phyloP scores from a whole-genome alignment of 805 yeast species.

The Candida chilensis region DNA sequence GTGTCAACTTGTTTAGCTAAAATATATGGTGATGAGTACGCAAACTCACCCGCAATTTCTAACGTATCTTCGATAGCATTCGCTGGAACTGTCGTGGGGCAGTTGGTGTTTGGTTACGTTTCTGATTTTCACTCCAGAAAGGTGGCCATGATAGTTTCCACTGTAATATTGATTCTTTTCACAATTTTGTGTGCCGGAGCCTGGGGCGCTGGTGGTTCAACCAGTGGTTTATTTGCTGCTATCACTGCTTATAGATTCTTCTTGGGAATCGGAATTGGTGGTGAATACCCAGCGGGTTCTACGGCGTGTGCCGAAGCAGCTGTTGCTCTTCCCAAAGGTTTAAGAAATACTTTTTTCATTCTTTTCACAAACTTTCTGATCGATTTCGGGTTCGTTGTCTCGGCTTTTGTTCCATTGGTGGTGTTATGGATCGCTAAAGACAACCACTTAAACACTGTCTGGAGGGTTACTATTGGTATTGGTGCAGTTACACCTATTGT shows the following conservation, averaged over 20 bases:
- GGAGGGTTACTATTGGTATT: conserved; percentile 32
- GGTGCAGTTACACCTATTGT: conserved; percentile 73
- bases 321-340: conserved; percentile 69
- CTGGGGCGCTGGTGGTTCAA: conserved; percentile 76
- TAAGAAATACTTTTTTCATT: conserved; percentile 80
- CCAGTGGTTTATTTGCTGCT: conserved; percentile 75
- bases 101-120: conserved; percentile 68
- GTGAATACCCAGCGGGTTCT: conserved; percentile 91
- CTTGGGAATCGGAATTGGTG: conserved; percentile 88
- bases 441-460: conserved; percentile 54
- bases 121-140: conserved; percentile 80
- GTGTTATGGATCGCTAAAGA: conserved; percentile 73
- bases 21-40: conserved; percentile 58
- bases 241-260: conserved; percentile 79
- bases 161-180: conserved; percentile 64
- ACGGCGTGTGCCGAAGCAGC: conserved; percentile 93
- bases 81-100: conserved; percentile 88
- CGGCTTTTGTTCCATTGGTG: conserved; percentile 82
- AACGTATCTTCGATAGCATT: conserved; percentile 85
- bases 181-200: conserved; percentile 75
- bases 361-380: conserved; percentile 88
- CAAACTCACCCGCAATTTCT: conserved; percentile 58
- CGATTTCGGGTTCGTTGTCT: conserved; percentile 76
- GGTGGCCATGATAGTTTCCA: conserved; percentile 74
- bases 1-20: conserved; percentile 63